Conservation (phyloP, 257 asterid species). For the Capsicum rhomboideum region DNA sequence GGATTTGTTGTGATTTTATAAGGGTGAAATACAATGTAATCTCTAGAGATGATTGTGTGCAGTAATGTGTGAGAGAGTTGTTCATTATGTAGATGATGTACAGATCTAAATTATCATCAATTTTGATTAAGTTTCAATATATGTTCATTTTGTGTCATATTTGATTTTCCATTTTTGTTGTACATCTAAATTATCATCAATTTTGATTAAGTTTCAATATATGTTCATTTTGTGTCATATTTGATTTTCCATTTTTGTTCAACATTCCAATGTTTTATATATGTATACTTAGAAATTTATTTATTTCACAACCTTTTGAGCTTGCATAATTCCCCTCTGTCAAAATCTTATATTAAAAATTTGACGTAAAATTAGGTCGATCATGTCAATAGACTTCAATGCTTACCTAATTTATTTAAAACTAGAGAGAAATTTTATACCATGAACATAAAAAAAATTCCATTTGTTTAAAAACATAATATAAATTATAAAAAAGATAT, state of each 20-base stretch:
- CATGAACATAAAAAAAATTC: neutral
- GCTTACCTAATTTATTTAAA: neutral
- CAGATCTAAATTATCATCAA: neutral
- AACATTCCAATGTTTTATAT: neutral
- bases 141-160: neutral
- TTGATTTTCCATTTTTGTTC: neutral
- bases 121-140: neutral
- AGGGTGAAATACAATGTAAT: too few relatives aligned
- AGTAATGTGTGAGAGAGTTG: too few relatives aligned
- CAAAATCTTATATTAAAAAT: neutral
- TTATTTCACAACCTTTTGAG: neutral
- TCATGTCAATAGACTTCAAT: neutral
- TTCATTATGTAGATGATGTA: neutral
- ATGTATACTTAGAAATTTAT: neutral
- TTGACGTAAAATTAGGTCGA: neutral
- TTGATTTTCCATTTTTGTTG: neutral
- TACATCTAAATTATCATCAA: neutral
- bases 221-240: neutral
- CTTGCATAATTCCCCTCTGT: neutral
- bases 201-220: neutral
- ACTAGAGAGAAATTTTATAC: neutral
- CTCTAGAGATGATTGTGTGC: too few relatives aligned
- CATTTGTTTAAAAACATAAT: neutral
- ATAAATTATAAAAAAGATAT: neutral
- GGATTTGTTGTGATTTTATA: neutral